phyloP scores from a whole-genome alignment of 2,329 filamentous ascomycete genomes.

The Diplodia sapinea region DNA sequence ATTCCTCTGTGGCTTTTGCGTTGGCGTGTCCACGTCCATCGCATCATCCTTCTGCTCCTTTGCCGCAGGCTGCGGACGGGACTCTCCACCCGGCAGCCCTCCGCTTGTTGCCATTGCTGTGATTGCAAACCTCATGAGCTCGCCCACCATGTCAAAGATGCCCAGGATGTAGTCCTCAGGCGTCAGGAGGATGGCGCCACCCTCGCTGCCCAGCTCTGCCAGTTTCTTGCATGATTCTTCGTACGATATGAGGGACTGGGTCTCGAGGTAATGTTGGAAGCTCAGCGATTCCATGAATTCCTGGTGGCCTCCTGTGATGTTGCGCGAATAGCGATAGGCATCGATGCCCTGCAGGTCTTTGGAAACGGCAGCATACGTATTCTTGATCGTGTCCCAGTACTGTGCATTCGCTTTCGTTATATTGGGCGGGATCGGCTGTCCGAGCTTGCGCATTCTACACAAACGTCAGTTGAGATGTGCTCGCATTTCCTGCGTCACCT shows the following conservation, averaged over 20 bases:
- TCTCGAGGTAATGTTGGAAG: conserved; percentile 85
- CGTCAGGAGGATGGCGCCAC: conserved; percentile 67
- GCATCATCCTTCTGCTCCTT: conserved; percentile 36
- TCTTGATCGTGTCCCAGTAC: conserved; percentile 73
- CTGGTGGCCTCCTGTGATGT: conserved; percentile 81
- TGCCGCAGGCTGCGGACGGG: conserved; percentile 48
- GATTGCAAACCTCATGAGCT: conserved; percentile 96
- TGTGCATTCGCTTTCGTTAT: conserved; percentile 73
- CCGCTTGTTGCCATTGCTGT: conserved; percentile 81
- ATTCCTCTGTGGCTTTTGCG: conserved; percentile 57
- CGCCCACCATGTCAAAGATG: conserved; percentile 90
- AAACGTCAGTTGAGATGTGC: conserved; percentile 14
- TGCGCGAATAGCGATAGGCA: conserved; percentile 77
- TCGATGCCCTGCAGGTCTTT: conserved; percentile 80
- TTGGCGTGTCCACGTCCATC: conserved; percentile 46
- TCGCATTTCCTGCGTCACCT: neutral
- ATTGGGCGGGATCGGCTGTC: conserved; percentile 67
- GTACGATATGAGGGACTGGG: conserved; percentile 74
- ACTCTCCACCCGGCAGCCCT: conserved; percentile 49
- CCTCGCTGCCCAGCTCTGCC: conserved; percentile 45
- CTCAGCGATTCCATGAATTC: conserved; percentile 92
- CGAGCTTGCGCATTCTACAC: conserved; percentile 65
- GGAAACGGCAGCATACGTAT: conserved; percentile 70
- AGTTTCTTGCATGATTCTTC: conserved; percentile 60
- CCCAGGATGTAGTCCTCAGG: conserved; percentile 88